A percentile compares a stretch with the other conserved stretches of the same genome.
phyloP scores from a whole-genome alignment of 805 yeast species.

The Starmerella apicola region DNA sequence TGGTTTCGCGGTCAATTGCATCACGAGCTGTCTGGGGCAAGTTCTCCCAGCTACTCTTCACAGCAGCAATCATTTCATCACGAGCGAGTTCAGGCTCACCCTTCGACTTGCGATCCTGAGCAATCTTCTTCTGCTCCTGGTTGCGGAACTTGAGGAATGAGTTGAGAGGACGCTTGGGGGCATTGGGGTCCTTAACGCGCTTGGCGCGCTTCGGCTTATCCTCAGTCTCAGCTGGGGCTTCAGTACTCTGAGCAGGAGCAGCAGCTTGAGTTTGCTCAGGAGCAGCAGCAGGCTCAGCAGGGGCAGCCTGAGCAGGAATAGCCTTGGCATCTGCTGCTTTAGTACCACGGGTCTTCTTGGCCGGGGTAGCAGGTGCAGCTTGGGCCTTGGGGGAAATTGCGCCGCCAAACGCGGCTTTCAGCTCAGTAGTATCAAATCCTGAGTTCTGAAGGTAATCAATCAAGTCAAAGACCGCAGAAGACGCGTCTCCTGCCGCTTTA shows the following conservation, averaged over 20 bases:
- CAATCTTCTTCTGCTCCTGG: constrained; percentile 56
- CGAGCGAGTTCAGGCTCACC: constrained; percentile 56
- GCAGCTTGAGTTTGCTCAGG: neutral
- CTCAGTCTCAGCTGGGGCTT: neutral
- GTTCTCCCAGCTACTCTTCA: constrained; percentile 68
- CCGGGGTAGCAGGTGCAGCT: constrained; percentile 22
- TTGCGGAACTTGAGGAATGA: constrained; percentile 71
- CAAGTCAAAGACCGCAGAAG: constrained; percentile 66
- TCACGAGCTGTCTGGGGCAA: constrained; percentile 58
- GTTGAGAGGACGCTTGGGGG: constrained; percentile 90
- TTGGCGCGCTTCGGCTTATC: constrained; percentile 30
- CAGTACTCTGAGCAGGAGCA: neutral
- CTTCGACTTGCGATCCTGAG: constrained; percentile 49
- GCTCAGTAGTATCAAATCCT: constrained; percentile 35
- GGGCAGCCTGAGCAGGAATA: neutral
- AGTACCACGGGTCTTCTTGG: too few relatives aligned
- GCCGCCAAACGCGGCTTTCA: constrained; percentile 26
- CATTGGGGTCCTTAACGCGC: constrained; percentile 69
- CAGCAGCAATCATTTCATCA: constrained; percentile 65
- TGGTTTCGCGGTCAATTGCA: constrained; percentile 50
- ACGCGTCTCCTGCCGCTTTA: constrained; percentile 77
- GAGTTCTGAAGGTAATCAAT: constrained; percentile 42
- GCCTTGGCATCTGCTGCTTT: constrained; percentile 11
- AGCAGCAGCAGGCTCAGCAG: neutral
- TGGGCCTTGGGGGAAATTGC: constrained; percentile 21